Base-by-base conservation (phyloP, 306 rosid genomes). In the Astragalus membranaceus region DNA sequence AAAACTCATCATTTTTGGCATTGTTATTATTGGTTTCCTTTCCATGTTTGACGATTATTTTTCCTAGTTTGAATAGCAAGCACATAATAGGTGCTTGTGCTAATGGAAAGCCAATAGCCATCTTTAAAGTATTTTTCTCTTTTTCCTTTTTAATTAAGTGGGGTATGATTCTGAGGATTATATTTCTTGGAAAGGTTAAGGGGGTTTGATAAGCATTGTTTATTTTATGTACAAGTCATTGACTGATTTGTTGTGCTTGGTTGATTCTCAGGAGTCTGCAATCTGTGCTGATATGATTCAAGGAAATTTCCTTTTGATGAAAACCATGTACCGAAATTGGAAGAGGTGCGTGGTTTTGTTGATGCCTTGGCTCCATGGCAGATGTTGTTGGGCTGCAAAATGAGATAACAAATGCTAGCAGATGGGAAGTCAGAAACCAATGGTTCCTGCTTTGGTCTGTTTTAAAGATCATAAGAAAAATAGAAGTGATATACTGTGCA, bases 251-350 rank as follows among this genome's bases (percentile, higher is more conserved):
- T 66, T 64, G 32, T 50, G 10, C 70, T 69, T 74, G 75, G 75
- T 82, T 78, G 75, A 82, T 74, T 74, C 78, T 59, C 78, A 82
- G 86, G 83, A 64, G 46, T 64, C 63, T 74, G 72, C 80, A 57
- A 64, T 44, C 70, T 57, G 17, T 58, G 77, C 57, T 61, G 67
- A 76, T 26, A 60, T 26, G 30, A 54, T 43, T 61, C 39, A 56
- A 67, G 77, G 51, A 43, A 33, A 14, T 3, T 16, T 65, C 65
- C 44, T 55, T 73, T 39, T 17, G 47, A 39, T 56, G 74, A 63
- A 55, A 69, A 55, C 57, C 67, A 13, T 33, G 8, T 56, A 43
- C 80, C 16, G 48, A n/a, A 49, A 41, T 48, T 75, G 57, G 47
- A 26, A 26, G 49, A 41, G 53, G 47, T 10, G 37, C 33, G 51